A percentile compares a stretch with the other conserved stretches of the same genome.
Conservation (phyloP, 129 eudicot species). For the Silybum marianum region DNA sequence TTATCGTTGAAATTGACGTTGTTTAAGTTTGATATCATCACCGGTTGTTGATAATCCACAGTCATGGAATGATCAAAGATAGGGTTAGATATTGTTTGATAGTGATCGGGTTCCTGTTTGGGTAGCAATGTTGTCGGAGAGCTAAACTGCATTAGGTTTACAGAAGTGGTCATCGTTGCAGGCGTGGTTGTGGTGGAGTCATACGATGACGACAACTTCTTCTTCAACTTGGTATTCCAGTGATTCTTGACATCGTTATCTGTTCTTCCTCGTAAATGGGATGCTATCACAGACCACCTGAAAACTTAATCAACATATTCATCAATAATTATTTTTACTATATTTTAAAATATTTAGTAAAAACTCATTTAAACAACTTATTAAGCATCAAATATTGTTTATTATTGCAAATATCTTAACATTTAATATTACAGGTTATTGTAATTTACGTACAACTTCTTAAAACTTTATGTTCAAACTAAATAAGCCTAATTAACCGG, state of each 20-base stretch:
- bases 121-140: conserved; percentile 11
- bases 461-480: neutral
- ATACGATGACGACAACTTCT: conserved; percentile 40
- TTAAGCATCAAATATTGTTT: neutral
- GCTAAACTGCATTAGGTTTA: conserved; percentile 1
- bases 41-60: neutral
- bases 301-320: neutral
- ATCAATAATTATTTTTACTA: neutral
- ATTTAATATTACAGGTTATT: neutral
- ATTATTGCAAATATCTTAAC: neutral
- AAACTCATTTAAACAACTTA: neutral
- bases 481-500: neutral
- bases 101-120: conserved; percentile 9
- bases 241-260: conserved; percentile 82
- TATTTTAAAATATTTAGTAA: too few relatives aligned
- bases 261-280: conserved; percentile 73
- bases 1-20: conserved; percentile 6
- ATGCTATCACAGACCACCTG: conserved; percentile 85
- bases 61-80: conserved; percentile 15
- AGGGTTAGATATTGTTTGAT: conserved; percentile 6
- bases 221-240: conserved; percentile 84
- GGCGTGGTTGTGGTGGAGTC: neutral
- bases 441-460: neutral
- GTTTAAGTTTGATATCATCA: conserved; percentile 2
- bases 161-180: neutral